These are phyloP conservation scores for Sparassis latifolia DNA, from an alignment of 1,284 basidiomycete species.

Conservation along the genomic window DNA sequence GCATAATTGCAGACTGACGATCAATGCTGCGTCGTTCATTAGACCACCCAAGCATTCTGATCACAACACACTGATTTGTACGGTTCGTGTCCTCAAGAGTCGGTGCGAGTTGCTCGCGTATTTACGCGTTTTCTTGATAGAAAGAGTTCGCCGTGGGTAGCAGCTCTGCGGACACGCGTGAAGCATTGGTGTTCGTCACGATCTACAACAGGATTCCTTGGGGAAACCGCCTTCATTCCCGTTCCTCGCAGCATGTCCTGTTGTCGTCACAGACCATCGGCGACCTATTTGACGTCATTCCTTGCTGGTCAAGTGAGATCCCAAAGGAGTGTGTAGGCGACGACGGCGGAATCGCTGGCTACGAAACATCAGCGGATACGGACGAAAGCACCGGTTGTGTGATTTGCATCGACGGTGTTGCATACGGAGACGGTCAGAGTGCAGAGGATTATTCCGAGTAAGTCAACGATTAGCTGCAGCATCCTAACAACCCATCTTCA, in stretches of 20 bases:
- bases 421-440: conserved; percentile 47
- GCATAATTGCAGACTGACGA: conserved; percentile 35
- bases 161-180: conserved; percentile 16
- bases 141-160: conserved; percentile 24
- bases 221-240: conserved; percentile 52
- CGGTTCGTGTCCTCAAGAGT: conserved; percentile 29
- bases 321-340: conserved; percentile 32
- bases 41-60: conserved; percentile 59
- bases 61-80: conserved; percentile 46
- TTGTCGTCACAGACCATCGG: conserved; percentile 65
- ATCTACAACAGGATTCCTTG: conserved; percentile 55
- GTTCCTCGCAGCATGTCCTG: conserved; percentile 60
- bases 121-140: conserved; percentile 12
- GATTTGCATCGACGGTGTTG: conserved; percentile 52
- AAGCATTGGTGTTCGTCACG: conserved; percentile 52
- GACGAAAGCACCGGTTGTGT: conserved; percentile 32
- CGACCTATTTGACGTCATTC: conserved; percentile 56
- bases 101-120: no score
- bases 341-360: conserved; percentile 31
- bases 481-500: no score
- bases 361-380: conserved; percentile 15
- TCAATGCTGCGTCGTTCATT: conserved; percentile 53
- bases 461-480: conserved; percentile 10
- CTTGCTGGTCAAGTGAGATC: conserved; percentile 55
- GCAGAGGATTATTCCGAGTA: conserved; percentile 56